These are phyloP conservation scores for Cornus suecica DNA, from an alignment of 148 eudicot species.

Conservation along the genomic window DNA sequence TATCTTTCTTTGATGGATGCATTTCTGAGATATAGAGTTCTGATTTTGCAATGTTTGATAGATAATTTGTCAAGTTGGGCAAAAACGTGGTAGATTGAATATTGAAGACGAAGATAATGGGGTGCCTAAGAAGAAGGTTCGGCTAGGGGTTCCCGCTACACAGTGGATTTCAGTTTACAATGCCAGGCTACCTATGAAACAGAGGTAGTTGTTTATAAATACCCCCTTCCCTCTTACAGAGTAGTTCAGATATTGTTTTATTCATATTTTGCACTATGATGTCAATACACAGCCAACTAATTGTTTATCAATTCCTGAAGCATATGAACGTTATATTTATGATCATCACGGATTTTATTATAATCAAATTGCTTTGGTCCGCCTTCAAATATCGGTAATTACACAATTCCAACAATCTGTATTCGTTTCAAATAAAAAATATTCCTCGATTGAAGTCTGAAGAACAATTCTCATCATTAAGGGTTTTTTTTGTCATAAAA, in stretches of 20 bases:
- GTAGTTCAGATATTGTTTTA: background rate
- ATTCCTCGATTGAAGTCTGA: too few species aligned
- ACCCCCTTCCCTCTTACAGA: background rate
- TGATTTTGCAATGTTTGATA: conserved; percentile 17
- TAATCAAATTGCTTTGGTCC: too few species aligned
- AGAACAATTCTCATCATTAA: too few species aligned
- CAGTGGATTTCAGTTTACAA: conserved; percentile 89
- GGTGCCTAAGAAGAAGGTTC: conserved; percentile 70
- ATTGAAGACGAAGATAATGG: conserved; percentile 73
- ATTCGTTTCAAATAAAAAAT: too few species aligned
- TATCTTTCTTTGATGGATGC: conserved; percentile 6
- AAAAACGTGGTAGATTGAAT: conserved; percentile 73
- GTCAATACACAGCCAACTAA: too few species aligned
- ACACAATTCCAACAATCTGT: too few species aligned
- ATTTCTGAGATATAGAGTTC: background rate
- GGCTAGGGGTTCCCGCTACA: conserved; percentile 81
- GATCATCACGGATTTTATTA: too few species aligned
- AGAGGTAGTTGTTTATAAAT: conserved; percentile 44
- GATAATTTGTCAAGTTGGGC: conserved; percentile 76
- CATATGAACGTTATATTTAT: too few species aligned
- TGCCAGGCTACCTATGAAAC: conserved; percentile 89
- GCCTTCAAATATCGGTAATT: too few species aligned
- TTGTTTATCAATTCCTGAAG: too few species aligned
- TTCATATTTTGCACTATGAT: background rate
- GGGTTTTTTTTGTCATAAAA: too few species aligned